Percentiles rank a stretch among this genome's conserved stretches.
phyloP scores from a whole-genome alignment of 208 protist genomes.

The Naegleria lovaniensis region DNA sequence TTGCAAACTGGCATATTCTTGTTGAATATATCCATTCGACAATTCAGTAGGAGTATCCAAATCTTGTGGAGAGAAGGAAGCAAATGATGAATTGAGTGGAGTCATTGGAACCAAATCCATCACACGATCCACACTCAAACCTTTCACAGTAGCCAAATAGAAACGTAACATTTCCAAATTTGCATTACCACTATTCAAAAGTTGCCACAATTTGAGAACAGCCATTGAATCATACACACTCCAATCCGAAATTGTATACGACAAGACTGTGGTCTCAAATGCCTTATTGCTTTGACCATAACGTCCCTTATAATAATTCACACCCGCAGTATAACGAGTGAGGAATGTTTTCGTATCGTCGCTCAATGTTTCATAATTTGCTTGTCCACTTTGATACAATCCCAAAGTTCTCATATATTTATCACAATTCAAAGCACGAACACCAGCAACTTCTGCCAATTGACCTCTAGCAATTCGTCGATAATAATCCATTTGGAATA shows the following conservation, averaged over 20 bases:
- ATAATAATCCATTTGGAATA: constrained; percentile 16
- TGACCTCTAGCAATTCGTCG: background rate
- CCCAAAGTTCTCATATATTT: background rate
- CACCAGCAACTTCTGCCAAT: background rate
- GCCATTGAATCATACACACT: background rate
- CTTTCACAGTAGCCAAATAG: background rate
- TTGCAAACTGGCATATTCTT: background rate
- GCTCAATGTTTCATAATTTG: background rate
- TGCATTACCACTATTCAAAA: background rate
- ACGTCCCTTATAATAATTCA: background rate
- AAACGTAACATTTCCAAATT: background rate
- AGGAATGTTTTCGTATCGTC: background rate
- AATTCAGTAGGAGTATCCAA: background rate
- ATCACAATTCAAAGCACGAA: background rate
- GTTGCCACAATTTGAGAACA: background rate
- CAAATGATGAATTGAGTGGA: background rate
- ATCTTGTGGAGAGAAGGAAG: background rate
- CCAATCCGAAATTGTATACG: background rate
- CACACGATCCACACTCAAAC: background rate
- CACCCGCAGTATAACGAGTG: background rate
- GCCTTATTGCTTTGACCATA: background rate
- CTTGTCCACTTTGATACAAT: background rate
- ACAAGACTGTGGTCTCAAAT: background rate
- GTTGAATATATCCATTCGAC: too few relatives aligned
- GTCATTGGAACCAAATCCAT: background rate